A percentile compares a stretch with the other conserved stretches of the same genome.
phyloP scores from a whole-genome alignment of 2,329 filamentous ascomycete species.

The Paecilomyces variotii region DNA sequence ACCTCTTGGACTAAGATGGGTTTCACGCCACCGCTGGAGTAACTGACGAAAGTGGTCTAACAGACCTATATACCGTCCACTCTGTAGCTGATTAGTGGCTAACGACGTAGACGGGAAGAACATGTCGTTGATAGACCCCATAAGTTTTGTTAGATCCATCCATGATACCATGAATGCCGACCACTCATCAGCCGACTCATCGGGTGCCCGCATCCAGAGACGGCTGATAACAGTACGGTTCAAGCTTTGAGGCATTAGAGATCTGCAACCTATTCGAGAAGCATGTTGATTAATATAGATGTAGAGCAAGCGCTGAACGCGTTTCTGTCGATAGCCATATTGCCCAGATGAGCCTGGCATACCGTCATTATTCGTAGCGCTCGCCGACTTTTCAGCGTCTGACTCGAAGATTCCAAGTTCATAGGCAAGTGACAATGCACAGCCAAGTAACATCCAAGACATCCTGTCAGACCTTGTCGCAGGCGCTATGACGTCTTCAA shows the following conservation, averaged over 20 bases:
- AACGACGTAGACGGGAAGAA: constrained; percentile 35
- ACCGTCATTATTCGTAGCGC: constrained; percentile 13
- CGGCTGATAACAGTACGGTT: constrained; percentile 29
- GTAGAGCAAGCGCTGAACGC: constrained; percentile 27
- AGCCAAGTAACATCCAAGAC: constrained; percentile 51
- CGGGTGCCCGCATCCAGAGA: constrained; percentile 19
- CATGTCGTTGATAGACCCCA: constrained; percentile 46
- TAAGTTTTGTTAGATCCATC: constrained; percentile 41
- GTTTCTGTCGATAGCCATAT: constrained; percentile 17
- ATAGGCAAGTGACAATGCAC: constrained; percentile 43
- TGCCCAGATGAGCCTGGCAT: constrained; percentile 8
- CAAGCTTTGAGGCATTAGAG: constrained; percentile 40
- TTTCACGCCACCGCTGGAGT: constrained; percentile 30
- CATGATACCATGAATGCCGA: constrained; percentile 46
- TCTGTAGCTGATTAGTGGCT: constrained; percentile 9
- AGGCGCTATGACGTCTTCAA: constrained; percentile 45
- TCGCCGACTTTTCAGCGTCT: constrained; percentile 4
- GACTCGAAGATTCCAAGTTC: constrained; percentile 42
- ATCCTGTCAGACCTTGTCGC: constrained; percentile 47
- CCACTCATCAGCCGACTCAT: constrained; percentile 40
- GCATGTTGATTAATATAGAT: constrained; percentile 42
- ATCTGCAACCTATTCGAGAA: constrained; percentile 42
- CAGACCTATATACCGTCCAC: constrained; percentile 44
- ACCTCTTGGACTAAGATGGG: constrained; percentile 25
- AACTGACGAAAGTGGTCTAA: constrained; percentile 35